Evolutionary conservation across 2,329 filamentous ascomycete genomes (phyloP).

Genomic region (Myriosclerotinia duriaeana): DNA sequence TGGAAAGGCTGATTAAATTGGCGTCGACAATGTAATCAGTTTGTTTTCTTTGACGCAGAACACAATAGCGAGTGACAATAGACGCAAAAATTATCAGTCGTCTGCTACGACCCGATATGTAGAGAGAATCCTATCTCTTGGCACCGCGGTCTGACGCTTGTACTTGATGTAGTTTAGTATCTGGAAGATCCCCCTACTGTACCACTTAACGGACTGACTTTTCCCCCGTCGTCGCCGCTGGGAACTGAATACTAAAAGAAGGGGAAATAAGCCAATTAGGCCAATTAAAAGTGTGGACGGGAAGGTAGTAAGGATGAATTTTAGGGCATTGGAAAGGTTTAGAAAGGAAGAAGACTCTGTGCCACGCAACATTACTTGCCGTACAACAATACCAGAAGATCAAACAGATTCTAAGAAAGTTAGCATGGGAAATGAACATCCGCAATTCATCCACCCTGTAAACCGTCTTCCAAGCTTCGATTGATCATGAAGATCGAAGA

Average conservation of each 20-base stretch:
- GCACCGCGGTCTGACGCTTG: conserved; percentile 2
- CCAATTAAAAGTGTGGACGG: not conserved
- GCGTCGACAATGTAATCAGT: conserved; percentile 16
- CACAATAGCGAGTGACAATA: conserved; percentile 3
- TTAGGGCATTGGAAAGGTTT: not conserved
- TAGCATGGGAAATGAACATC: conserved; percentile 9
- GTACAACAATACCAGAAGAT: not conserved
- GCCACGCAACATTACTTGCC: conserved; percentile 7
- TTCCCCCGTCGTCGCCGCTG: not conserved
- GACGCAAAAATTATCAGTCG: conserved; percentile 1
- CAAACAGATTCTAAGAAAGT: not conserved
- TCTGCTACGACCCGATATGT: not conserved
- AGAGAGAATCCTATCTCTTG: conserved; percentile 8
- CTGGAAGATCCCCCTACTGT: not conserved
- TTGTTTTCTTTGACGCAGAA: conserved; percentile 14
- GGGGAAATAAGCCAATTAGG: not conserved
- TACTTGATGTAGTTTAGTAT: conserved; percentile 13
- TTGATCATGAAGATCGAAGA: conserved; percentile 3
- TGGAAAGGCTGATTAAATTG: conserved; percentile 9
- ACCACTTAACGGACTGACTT: conserved; percentile 1
- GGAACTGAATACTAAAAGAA: not conserved
- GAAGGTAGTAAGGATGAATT: not conserved
- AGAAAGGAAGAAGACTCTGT: not conserved
- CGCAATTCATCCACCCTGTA: not conserved
- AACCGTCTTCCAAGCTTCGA: conserved; percentile 7